Evolutionary conservation across 2,329 filamentous ascomycete genomes (phyloP), one percentile per base, ranked within the genome.

Genomic region (Ceratocystis ficicola): DNA sequence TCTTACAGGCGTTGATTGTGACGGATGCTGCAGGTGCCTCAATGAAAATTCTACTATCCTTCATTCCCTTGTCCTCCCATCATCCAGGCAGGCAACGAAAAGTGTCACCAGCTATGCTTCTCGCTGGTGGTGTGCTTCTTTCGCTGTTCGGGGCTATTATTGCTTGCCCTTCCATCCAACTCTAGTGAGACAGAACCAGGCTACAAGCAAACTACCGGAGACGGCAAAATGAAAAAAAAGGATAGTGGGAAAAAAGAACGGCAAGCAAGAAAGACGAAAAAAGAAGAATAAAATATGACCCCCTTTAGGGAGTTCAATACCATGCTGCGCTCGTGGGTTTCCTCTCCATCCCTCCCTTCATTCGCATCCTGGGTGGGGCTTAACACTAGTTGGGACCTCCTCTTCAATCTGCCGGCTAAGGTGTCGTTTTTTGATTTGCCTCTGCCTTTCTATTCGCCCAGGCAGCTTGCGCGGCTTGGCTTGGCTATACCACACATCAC

Each of bases 401-500:
- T 50, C n/a, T 10, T 50, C n/a, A 10, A 3, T 20, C 7, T 50
- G 48, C 48, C 20, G 46, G 46, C 8, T 10, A 50, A n/a, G 46
- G 5, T 48, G 20, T 22, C n/a, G 44, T 10, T 15, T n/a, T 52
- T 25, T 20, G 20, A 3, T 22, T 55, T 55, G 50, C 50, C 50
- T 25, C 50, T 55, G 20, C 3, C 20, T 30, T 55, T 55, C 55
- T 59, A 36, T n/a, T 59, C 28, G 55, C 30, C 30, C 32, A 5
- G 55, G 52, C 12, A 25, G 48, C 55, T 59, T 59, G 55, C 55
- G 55, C 36, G 55, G 55, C 55, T 36, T 59, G 55, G 55, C 55
- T 59, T 59, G 55, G 28, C 55, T 7, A n/a, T 32, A 59, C 20
- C 55, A 59, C 55, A 15, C 55, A 52, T 10, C 48, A 20, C 36